These are phyloP conservation scores for Globisporangium paddicum DNA, from an alignment of 352 stramenopile species.

Conservation along the genomic window DNA sequence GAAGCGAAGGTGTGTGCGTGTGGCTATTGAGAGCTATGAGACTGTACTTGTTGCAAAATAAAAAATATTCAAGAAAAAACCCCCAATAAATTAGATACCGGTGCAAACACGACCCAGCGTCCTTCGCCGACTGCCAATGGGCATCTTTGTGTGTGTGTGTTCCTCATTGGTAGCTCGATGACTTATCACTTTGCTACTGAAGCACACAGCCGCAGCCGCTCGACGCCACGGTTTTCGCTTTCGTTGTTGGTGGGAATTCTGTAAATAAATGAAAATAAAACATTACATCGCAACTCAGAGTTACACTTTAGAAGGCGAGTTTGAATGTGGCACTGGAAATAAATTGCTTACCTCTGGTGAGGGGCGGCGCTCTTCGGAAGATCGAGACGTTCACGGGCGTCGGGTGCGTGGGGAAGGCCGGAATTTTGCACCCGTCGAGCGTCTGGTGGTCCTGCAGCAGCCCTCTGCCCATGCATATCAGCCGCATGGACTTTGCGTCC, in stretches of 20 bases:
- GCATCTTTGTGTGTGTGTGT: neutral
- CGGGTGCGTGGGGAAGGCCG: conserved; percentile 91
- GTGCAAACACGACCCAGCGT: neutral
- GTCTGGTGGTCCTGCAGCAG: conserved; percentile 89
- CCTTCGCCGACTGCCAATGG: neutral
- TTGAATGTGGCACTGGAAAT: too few species aligned
- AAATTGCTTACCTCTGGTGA: conserved; percentile 26
- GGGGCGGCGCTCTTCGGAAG: conserved; percentile 37
- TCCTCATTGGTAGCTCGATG: too few species aligned
- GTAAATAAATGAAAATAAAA: conserved; percentile 12
- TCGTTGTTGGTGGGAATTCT: conserved; percentile 13
- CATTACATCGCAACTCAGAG: neutral
- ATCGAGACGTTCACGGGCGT: conserved; percentile 94
- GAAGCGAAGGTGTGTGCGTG: neutral
- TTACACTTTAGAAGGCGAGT: too few species aligned
- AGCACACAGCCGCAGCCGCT: conserved; percentile 50
- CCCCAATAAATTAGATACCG: conserved; percentile 6
- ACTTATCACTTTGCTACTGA: neutral
- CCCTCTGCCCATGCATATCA: conserved; percentile 95
- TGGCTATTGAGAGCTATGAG: neutral
- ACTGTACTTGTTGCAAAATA: neutral
- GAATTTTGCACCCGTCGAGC: conserved; percentile 77
- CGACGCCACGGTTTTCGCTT: conserved; percentile 37
- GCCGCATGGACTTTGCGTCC: conserved; percentile 62
- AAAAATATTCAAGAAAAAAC: neutral